Conservation (phyloP, 257 asterid species). For the Rhazya stricta region DNA sequence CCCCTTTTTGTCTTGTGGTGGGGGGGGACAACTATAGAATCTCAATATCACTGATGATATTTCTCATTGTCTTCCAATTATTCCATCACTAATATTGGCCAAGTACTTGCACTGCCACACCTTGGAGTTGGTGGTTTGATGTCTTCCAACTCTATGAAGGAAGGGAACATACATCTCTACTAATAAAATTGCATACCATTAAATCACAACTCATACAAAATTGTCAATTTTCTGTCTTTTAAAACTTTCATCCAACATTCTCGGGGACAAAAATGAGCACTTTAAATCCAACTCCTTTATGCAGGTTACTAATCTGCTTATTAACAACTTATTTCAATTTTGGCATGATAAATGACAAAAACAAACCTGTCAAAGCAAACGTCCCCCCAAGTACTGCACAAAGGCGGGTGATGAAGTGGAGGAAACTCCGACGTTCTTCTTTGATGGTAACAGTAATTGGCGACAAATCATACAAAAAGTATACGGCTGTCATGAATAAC, state of each 20-base stretch:
- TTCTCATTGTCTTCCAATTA: neutral
- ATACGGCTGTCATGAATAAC: conserved; percentile 61
- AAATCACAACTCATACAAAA: neutral
- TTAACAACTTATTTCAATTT: neutral
- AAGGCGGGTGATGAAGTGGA: conserved; percentile 93
- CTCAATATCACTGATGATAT: neutral
- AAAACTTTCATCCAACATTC: neutral
- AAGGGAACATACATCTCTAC: neutral
- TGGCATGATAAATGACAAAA: neutral
- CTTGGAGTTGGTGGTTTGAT: neutral
- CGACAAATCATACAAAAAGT: conserved; percentile 90
- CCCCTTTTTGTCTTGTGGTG: too few relatives aligned
- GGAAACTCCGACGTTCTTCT: conserved; percentile 98
- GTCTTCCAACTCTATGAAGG: neutral
- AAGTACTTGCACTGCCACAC: neutral
- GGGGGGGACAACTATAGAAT: neutral
- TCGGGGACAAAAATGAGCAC: neutral
- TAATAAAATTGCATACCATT: neutral
- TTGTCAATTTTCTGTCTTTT: neutral
- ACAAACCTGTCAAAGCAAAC: conserved; percentile 87
- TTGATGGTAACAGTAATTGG: conserved; percentile 94
- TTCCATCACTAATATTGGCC: neutral
- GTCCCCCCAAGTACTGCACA: conserved; percentile 99
- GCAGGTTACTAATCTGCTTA: neutral
- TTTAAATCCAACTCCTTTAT: neutral